Conservation (phyloP, 768 basidiomycete species). For the Suillus americanus region DNA sequence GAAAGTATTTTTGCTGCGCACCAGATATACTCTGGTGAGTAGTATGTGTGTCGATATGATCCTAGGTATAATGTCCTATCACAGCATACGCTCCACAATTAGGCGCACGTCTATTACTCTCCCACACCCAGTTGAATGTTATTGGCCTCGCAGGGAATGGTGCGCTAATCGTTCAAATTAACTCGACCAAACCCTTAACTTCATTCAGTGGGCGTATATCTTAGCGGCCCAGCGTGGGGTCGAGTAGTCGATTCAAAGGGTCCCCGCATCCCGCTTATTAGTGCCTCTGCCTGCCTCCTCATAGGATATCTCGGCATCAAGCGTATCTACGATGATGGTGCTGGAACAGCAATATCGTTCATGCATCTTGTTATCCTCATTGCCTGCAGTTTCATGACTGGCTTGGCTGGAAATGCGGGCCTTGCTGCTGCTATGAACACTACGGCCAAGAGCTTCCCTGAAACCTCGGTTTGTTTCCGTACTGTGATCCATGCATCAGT, state of each 20-base stretch:
- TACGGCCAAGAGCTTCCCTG: constrained; percentile 81
- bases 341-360: constrained; percentile 36
- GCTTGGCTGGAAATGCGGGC: constrained; percentile 75
- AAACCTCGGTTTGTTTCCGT: constrained; percentile 53
- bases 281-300: constrained; percentile 59
- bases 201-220: constrained; percentile 69
- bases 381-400: constrained; percentile 68
- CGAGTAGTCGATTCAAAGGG: constrained; percentile 73
- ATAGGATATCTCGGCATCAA: constrained; percentile 77
- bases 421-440: constrained; percentile 72
- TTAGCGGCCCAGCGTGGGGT: constrained; percentile 76
- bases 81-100: constrained; percentile 87
- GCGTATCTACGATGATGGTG: constrained; percentile 59
- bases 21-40: constrained; percentile 32
- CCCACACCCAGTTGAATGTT: constrained; percentile 80
- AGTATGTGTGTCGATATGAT: neutral
- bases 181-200: neutral
- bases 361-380: constrained; percentile 52
- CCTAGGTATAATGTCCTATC: neutral
- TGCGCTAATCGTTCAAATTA: constrained; percentile 30
- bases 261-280: constrained; percentile 63
- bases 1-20: neutral
- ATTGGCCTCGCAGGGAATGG: constrained; percentile 80
- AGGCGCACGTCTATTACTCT: constrained; percentile 68
- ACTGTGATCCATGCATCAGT: neutral